Base-by-base conservation (phyloP, 225 moss, liverwort and hornwort species). In the Marchantia paleacea region DNA sequence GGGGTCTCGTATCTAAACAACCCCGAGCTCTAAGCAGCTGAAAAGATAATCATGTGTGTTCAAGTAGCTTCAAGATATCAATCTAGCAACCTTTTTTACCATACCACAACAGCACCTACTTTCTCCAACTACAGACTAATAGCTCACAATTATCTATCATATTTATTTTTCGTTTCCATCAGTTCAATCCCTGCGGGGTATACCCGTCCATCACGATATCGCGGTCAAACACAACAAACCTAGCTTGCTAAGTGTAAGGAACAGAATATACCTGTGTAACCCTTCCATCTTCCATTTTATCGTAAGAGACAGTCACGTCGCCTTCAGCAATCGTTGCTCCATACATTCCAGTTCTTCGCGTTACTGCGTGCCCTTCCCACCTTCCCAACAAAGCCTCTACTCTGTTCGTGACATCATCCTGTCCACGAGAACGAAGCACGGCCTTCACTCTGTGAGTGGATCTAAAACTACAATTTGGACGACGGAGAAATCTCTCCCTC, bases 291-390 rank as follows among this genome's bases (percentile, higher is more conserved):
- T 89, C 86, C 29, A 90, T 74, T 78, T 79, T 85, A 78, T 95
- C 88, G 57, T 92, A 95, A 24, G 72, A 75, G 39, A 97, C 84
- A 84, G 84, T 85, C 18, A 97, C 91, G 78, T 90, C 87, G 65
- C 83, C 87, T 68, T 84, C 81, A 30, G 78, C 89, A 24, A 80
- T 79, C 22, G 97, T 90, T 39, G 92, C 91, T 12, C 97, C 97
- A 78, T 97, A 97, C 50, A 97, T 84, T 28, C 97, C 94, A 52
- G 92, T 95, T 81, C 97, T 89, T 72, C 86, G 85, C 22, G 95
- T 95, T 81, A 95, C 82, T 31, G 92, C 83, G 53, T 77, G 78
- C 9, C 97, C 97, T 61, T 88, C 84, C 97, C 97, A 97, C n/a
- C 81, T 91, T 63, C 97, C 97, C 26, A 93, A 85, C 11, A 97